phyloP scores from a whole-genome alignment of 768 basidiomycete species.

The Polyporus arcularius region DNA sequence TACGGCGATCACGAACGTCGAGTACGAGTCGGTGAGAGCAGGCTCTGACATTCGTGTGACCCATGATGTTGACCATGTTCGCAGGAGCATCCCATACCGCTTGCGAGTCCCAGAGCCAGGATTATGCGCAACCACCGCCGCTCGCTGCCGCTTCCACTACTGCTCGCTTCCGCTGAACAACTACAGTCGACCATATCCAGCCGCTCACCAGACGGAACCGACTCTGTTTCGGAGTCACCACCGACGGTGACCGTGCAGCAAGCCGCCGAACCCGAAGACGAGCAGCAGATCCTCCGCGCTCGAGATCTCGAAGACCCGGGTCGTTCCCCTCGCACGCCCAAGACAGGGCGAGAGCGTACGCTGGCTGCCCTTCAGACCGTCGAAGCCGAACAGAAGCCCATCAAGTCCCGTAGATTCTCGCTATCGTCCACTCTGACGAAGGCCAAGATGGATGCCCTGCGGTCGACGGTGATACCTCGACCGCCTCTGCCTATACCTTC shows the following conservation, averaged over 20 bases:
- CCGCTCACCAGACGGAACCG: neutral
- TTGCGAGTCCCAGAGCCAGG: constrained; percentile 10
- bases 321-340: constrained; percentile 5
- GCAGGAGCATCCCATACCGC: constrained; percentile 30
- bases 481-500: constrained; percentile 23
- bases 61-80: neutral
- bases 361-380: constrained; percentile 15
- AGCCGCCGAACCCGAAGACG: neutral
- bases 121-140: constrained; percentile 13
- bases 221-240: neutral
- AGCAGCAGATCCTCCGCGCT: neutral
- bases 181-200: neutral
- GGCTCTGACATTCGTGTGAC: neutral
- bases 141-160: constrained; percentile 12
- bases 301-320: neutral
- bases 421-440: constrained; percentile 23
- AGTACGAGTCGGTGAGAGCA: constrained; percentile 27
- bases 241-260: neutral
- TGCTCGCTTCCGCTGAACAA: neutral
- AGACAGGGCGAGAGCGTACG: constrained; percentile 10
- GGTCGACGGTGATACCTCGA: constrained; percentile 24
- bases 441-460: constrained; percentile 20
- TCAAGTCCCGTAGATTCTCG: constrained; percentile 20
- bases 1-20: constrained; percentile 24
- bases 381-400: neutral